phyloP scores from a whole-genome alignment of 352 stramenopile genomes.

The Aphanomyces euteiches region DNA sequence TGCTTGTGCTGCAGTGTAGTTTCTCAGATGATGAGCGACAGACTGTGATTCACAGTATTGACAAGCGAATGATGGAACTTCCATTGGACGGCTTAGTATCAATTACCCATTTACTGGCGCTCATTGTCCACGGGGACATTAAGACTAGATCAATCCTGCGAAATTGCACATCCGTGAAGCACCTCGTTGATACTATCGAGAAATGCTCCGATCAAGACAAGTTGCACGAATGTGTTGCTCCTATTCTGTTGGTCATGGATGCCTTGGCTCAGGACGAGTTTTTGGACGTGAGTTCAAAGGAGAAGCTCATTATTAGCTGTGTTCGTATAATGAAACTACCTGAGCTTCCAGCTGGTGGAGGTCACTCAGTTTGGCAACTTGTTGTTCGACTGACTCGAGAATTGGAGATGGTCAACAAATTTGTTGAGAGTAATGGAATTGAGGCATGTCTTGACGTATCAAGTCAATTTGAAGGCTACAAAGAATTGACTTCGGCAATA shows the following conservation, averaged over 20 bases:
- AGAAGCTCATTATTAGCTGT: constrained; percentile 31
- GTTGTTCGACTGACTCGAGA: constrained; percentile 61
- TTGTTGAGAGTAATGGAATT: constrained; percentile 50
- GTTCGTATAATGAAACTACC: constrained; percentile 30
- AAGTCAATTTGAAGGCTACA: constrained; percentile 61
- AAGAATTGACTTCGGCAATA: constrained; percentile 64
- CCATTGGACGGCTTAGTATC: constrained; percentile 47
- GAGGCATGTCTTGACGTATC: constrained; percentile 57
- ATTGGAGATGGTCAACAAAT: constrained; percentile 64
- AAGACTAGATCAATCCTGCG: constrained; percentile 37
- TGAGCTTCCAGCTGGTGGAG: constrained; percentile 35
- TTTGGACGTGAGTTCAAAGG: constrained; percentile 20
- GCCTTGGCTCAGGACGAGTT: constrained; percentile 37
- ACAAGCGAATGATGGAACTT: constrained; percentile 44
- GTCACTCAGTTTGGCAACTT: constrained; percentile 73
- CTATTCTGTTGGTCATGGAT: constrained; percentile 63
- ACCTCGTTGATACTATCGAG: constrained; percentile 45
- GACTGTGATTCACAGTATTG: constrained; percentile 51
- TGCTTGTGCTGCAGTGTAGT: constrained; percentile 56
- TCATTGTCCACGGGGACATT: constrained; percentile 61
- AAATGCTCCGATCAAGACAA: not conserved
- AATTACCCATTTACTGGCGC: constrained; percentile 60
- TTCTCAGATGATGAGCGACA: constrained; percentile 56
- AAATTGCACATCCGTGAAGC: constrained; percentile 48
- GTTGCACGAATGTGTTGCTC: constrained; percentile 45